Percentiles rank a stretch among this genome's conserved stretches.
Conservation (phyloP, 768 basidiomycete species). For the Naematelia encephala region DNA sequence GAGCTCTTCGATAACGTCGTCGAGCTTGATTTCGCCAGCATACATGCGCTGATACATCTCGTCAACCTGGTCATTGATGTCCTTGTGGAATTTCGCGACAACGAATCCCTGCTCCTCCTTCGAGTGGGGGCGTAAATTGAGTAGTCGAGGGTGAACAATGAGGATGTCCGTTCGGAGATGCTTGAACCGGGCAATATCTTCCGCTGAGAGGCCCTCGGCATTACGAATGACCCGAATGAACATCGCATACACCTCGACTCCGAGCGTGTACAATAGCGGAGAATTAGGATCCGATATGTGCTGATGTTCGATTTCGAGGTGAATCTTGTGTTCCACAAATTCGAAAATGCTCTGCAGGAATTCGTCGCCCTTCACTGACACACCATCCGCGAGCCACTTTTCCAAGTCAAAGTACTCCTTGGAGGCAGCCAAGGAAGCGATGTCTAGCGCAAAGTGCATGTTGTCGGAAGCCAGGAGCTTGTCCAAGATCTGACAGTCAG, state of each 20-base stretch:
- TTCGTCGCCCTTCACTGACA: slow-evolving; percentile 72
- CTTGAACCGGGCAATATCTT: slow-evolving; percentile 78
- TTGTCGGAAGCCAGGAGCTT: slow-evolving; percentile 85
- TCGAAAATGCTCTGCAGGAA: slow-evolving; percentile 82
- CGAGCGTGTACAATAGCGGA: slow-evolving; percentile 26
- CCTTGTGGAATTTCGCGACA: slow-evolving; percentile 79
- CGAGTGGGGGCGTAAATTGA: slow-evolving; percentile 76
- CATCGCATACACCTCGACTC: slow-evolving; percentile 66
- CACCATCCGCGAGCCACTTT: slow-evolving; percentile 91
- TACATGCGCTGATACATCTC: slow-evolving; percentile 98
- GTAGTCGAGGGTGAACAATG: slow-evolving; percentile 91
- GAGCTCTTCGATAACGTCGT: slow-evolving; percentile 85
- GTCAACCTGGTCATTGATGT: slow-evolving; percentile 90
- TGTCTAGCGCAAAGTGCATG: slow-evolving; percentile 84
- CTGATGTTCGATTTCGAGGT: slow-evolving; percentile 73
- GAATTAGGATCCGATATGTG: slow-evolving; percentile 59
- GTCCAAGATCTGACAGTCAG: slow-evolving; percentile 65
- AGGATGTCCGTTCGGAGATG: slow-evolving; percentile 90
- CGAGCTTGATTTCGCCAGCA: slow-evolving; percentile 87
- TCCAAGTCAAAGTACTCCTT: slow-evolving; percentile 92
- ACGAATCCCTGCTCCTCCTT: slow-evolving; percentile 88
- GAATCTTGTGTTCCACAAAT: slow-evolving; percentile 90
- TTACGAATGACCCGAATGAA: slow-evolving; percentile 87
- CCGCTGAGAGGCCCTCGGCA: slow-evolving; percentile 68
- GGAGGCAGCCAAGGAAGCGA: slow-evolving; percentile 87